Evolutionary conservation across 78 protist genomes (phyloP).

Genomic region (Kipferlia bialata): DNA sequence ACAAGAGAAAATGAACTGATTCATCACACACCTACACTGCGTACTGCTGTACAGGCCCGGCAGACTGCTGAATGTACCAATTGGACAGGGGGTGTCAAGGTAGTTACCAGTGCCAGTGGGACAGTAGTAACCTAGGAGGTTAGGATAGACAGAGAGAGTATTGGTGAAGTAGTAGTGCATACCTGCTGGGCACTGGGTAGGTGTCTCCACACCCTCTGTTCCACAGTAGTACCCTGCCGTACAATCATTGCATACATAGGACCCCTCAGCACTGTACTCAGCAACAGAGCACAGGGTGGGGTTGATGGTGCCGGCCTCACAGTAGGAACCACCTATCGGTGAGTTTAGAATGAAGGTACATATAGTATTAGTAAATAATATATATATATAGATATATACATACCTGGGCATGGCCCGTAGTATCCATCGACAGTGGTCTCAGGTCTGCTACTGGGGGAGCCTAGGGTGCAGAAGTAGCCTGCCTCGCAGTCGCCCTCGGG

Average conservation of each 20-base stretch:
- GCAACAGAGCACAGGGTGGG: constrained; percentile 11
- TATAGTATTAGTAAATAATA: too few species aligned
- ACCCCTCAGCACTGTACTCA: constrained; percentile 16
- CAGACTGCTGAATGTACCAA: not conserved
- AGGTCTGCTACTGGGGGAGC: too few species aligned
- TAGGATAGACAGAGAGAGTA: too few species aligned
- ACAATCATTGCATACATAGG: constrained; percentile 10
- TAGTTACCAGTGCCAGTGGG: not conserved
- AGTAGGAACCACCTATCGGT: too few species aligned
- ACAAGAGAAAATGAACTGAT: too few species aligned
- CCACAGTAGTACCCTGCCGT: constrained; percentile 19
- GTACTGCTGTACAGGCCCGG: not conserved
- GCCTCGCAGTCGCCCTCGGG: not conserved
- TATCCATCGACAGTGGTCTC: too few species aligned
- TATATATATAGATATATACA: too few species aligned
- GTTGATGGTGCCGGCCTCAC: not conserved
- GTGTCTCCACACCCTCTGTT: not conserved
- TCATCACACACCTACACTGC: too few species aligned
- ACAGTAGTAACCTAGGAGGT: constrained; percentile 28
- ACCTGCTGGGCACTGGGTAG: not conserved
- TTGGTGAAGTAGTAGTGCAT: too few species aligned
- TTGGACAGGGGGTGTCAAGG: constrained; percentile 9
- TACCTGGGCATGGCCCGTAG: too few species aligned
- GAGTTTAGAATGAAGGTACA: too few species aligned
- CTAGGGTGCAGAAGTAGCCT: constrained; percentile 10